Percentiles rank a stretch among this genome's conserved stretches.
phyloP scores from a whole-genome alignment of 192 early-diverging fungal species.

The Phycomyces nitens region DNA sequence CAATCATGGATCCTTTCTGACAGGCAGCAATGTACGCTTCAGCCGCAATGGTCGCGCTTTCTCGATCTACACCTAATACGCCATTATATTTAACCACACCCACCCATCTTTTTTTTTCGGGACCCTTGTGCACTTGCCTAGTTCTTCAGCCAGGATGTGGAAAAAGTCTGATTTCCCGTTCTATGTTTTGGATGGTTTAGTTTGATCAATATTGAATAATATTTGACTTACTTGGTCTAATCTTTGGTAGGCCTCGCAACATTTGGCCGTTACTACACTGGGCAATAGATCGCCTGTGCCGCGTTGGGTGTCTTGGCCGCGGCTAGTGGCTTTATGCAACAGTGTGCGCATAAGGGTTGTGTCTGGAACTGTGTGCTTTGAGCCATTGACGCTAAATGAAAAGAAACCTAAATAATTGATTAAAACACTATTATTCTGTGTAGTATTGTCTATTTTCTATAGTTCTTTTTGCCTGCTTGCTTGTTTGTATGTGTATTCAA shows the following conservation, averaged over 20 bases:
- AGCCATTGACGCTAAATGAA: slow-evolving; percentile 7
- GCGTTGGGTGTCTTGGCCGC: slow-evolving; percentile 34
- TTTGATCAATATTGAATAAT: too few species aligned
- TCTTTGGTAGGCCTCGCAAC: slow-evolving; percentile 54
- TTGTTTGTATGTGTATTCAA: slow-evolving; percentile 30
- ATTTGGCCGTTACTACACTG: slow-evolving; percentile 49
- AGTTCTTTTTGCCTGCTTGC: neutral
- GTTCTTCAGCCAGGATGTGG: slow-evolving; percentile 41
- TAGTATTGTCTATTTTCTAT: neutral
- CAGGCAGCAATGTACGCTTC: slow-evolving; percentile 24
- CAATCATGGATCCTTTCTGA: slow-evolving; percentile 13
- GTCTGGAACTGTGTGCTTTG: slow-evolving; percentile 25
- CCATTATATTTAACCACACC: neutral
- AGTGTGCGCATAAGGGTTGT: slow-evolving; percentile 39
- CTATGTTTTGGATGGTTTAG: slow-evolving; percentile 7
- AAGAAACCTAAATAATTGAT: slow-evolving; percentile 9
- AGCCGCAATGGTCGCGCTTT: slow-evolving; percentile 31
- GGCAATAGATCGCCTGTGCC: slow-evolving; percentile 47
- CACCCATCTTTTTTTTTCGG: neutral
- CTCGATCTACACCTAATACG: slow-evolving; percentile 38
- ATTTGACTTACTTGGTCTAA: slow-evolving; percentile 27
- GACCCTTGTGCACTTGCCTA: slow-evolving; percentile 28
- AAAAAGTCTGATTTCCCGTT: slow-evolving; percentile 47
- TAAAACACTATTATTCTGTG: neutral
- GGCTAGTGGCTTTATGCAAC: slow-evolving; percentile 32